Percentiles rank a stretch among this genome's conserved stretches.
phyloP scores from a whole-genome alignment of 2,329 filamentous ascomycete genomes.

The Domatiomyces globalis region DNA sequence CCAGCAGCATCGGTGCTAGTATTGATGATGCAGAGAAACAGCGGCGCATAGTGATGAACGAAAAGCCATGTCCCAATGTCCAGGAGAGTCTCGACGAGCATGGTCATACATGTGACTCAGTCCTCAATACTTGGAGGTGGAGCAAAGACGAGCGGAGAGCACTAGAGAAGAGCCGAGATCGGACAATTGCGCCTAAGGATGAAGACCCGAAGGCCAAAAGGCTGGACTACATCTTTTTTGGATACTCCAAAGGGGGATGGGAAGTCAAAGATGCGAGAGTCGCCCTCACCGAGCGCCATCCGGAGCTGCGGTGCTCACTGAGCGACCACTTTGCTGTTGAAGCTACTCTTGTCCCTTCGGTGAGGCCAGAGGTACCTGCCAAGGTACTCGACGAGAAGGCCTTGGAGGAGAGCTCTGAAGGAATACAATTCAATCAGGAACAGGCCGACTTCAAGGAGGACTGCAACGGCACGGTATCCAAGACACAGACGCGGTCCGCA shows the following conservation, averaged over 20 bases:
- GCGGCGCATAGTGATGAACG: slow-evolving; percentile 39
- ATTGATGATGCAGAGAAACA: slow-evolving; percentile 52
- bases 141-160: slow-evolving; percentile 53
- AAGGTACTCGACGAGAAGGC: background rate
- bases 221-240: slow-evolving; percentile 85
- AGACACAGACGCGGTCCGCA: slow-evolving; percentile 13
- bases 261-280: slow-evolving; percentile 56
- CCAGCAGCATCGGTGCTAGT: slow-evolving; percentile 65
- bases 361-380: slow-evolving; percentile 3
- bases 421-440: slow-evolving; percentile 9
- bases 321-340: slow-evolving; percentile 93
- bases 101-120: slow-evolving; percentile 73
- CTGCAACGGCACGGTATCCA: background rate
- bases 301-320: slow-evolving; percentile 65
- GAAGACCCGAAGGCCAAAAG: slow-evolving; percentile 66
- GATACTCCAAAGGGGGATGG: slow-evolving; percentile 37
- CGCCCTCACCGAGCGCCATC: slow-evolving; percentile 69
- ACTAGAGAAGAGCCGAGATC: slow-evolving; percentile 50
- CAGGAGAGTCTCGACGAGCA: slow-evolving; percentile 66
- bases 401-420: slow-evolving; percentile 1
- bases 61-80: slow-evolving; percentile 48
- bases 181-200: slow-evolving; percentile 49
- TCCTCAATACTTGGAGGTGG: slow-evolving; percentile 92
- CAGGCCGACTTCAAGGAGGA: slow-evolving; percentile 10
- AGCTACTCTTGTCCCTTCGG: slow-evolving; percentile 50